Base-by-base conservation (phyloP, 73 alveolate genomes). In the Blepharisma stoltei region DNA sequence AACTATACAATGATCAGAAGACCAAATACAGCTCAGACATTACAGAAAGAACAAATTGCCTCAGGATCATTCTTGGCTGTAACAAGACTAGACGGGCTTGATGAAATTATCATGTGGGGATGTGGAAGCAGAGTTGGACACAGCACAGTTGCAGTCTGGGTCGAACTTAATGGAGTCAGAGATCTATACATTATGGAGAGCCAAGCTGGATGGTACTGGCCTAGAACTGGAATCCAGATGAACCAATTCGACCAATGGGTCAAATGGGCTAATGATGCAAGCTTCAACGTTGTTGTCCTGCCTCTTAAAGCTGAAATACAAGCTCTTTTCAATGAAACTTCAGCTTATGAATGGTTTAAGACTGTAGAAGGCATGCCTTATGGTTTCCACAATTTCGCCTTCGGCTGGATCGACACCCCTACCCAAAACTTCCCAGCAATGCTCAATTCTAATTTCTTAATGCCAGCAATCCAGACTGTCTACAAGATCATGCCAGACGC, bases 171-270 rank as follows among this genome's bases (percentile, higher is more conserved):
- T 55, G 92, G 92, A 18, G 11, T 20, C 2, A 71, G 85, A 21
- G 97, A 84, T 37, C 87, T 89, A 38, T 88, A 92, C 81, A 89
- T 93, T 41, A 83, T 95, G 43, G 99, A 95, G 86, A 52, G 90
- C 54, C 95, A 95, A 86, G 99, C 94, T 84, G 99, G 92, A 48
- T 87, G 95, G 94, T 95, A 95, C 89, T 95, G 99, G 99, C 98
- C 98, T 55, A 83, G 79, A 7, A 83, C 81, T 69, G 92, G 93
- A 49, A 88, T 95, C 80, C 91, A 95, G 80, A 90, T 92, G 75
- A 95, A 89, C 78, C 73, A 76, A 47, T 95, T 83, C 89, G 79
- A 84, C 66, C 90, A 93, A 53, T 95, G 99, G 99, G 86, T 91
- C 11, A 67, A 85, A 60, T 95, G 88, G 86, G 98, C 99, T 65